Conservation (phyloP, 164 flowering plant genomes). For the Liriodendron chinense region DNA sequence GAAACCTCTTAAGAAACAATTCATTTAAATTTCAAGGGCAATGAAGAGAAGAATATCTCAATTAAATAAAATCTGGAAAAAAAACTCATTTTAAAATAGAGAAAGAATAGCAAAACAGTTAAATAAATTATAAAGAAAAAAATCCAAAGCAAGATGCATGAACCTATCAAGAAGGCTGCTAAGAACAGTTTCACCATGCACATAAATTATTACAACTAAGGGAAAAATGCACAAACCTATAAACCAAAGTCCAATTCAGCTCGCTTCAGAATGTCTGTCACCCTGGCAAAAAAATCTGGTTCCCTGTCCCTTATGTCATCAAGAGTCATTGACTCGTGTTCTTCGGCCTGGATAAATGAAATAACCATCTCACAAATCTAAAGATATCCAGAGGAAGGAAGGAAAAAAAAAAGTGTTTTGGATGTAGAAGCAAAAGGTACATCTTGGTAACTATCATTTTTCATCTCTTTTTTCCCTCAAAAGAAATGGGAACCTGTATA, state of each 20-base stretch:
- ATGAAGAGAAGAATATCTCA: too few species aligned
- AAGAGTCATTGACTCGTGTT: slow-evolving; percentile 68
- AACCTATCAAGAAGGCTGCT: not conserved
- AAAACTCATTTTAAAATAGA: not conserved
- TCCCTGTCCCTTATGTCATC: slow-evolving; percentile 66
- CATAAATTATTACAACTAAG: not conserved
- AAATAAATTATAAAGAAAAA: too few species aligned
- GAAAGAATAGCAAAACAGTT: not conserved
- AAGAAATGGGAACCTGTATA: not conserved
- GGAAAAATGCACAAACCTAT: slow-evolving; percentile 15
- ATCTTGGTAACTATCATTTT: too few species aligned
- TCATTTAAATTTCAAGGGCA: too few species aligned
- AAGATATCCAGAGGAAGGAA: not conserved
- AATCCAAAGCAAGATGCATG: not conserved
- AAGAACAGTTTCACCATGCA: not conserved
- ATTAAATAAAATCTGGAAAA: too few species aligned
- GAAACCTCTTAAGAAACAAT: too few species aligned
- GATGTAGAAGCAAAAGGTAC: too few species aligned
- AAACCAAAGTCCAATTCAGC: slow-evolving; percentile 61
- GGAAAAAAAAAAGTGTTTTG: not conserved
- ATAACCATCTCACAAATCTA: not conserved
- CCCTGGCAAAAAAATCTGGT: slow-evolving; percentile 65
- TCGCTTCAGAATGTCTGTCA: slow-evolving; percentile 56
- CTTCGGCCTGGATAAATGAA: slow-evolving; percentile 61
- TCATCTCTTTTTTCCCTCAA: too few species aligned